Conservation (phyloP, 768 basidiomycete genomes). For the Termitomyces sp. region DNA sequence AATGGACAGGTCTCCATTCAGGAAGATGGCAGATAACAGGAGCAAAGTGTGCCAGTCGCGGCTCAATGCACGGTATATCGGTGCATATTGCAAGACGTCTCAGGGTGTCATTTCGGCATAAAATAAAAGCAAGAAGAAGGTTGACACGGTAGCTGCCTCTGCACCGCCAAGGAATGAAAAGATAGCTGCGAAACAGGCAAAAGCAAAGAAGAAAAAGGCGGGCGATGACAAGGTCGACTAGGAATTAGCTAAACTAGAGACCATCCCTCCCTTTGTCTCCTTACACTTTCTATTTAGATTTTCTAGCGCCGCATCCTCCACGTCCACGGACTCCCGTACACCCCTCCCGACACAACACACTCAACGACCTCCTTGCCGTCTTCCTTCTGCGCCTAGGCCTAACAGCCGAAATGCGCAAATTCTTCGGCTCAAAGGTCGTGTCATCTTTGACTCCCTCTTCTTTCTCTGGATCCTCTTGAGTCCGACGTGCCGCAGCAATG, state of each 20-base stretch:
- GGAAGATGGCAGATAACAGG: conserved; percentile 23
- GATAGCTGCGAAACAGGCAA: conserved; percentile 58
- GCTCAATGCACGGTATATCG: conserved; percentile 31
- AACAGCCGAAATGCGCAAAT: conserved; percentile 86
- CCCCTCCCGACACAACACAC: conserved; percentile 26
- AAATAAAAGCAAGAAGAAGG: conserved; percentile 34
- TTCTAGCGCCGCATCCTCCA: conserved; percentile 36
- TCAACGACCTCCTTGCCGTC: conserved; percentile 58
- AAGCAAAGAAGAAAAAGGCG: conserved; percentile 59
- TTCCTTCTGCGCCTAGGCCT: conserved; percentile 77
- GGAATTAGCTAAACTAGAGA: conserved; percentile 86
- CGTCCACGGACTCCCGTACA: conserved; percentile 15
- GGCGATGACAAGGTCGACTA: conserved; percentile 77
- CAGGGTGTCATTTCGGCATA: not conserved
- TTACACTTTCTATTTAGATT: conserved; percentile 29
- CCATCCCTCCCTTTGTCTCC: conserved; percentile 13
- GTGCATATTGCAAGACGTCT: not conserved
- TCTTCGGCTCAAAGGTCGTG: conserved; percentile 91
- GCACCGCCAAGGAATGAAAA: conserved; percentile 35
- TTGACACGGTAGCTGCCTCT: conserved; percentile 5
- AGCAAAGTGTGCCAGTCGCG: conserved; percentile 23
- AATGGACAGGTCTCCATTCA: conserved; percentile 34
- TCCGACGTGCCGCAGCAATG: conserved; percentile 21
- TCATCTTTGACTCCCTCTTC: conserved; percentile 34
- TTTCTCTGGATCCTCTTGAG: conserved; percentile 26